Base-by-base conservation (phyloP, 2,329 filamentous ascomycete species). In the Penicillium sp. region DNA sequence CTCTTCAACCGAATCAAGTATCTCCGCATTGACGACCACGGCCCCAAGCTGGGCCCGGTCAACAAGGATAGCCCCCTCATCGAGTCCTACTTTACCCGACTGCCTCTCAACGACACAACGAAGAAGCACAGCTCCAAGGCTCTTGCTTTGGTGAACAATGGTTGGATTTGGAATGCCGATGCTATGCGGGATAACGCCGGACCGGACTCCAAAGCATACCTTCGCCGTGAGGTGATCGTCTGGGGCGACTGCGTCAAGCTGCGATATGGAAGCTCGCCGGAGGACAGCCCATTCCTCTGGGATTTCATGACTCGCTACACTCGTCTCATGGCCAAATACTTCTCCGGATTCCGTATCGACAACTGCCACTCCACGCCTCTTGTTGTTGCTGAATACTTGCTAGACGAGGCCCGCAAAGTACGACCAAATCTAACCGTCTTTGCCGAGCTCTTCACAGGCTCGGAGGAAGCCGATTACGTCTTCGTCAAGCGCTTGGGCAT, bases 211-310 rank as follows among this genome's bases (percentile, higher is more conserved):
- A 84, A 86, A 48, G 90, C 92, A n/a, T 98, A 98, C 65, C 80
- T 98, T n/a, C 83, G 89, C 45, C 83, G 93, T 59, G 90, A 98
- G 70, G 89, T 98, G 53, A 97, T 98, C 59, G 88, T 96, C 27
- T 98, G 93, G 93, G 91, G 92, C 12, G 93, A 98, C 67, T 98
- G 95, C 67, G 93, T 97, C 55, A 98, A 98, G 75, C 79, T 98
- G 46, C 85, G 93, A 15, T 98, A 97, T 65, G 93, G 93, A 29
- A 79, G 76, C 24, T 78, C 83, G 0, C 87, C 86, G 0, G 73
- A 91, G 46, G 93, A 97, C 67, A 97, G 86, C 61, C 92, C 93
- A 0, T 98, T 84, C 75, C 76, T 98, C 7, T 98, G 93, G 93
- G 84, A 95, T 7, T 89, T 89, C 67, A 98, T 98, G 90, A 88